These are phyloP conservation scores for Colletotrichum sp. DNA, from an alignment of 2,329 filamentous ascomycete species.

Conservation along the genomic window DNA sequence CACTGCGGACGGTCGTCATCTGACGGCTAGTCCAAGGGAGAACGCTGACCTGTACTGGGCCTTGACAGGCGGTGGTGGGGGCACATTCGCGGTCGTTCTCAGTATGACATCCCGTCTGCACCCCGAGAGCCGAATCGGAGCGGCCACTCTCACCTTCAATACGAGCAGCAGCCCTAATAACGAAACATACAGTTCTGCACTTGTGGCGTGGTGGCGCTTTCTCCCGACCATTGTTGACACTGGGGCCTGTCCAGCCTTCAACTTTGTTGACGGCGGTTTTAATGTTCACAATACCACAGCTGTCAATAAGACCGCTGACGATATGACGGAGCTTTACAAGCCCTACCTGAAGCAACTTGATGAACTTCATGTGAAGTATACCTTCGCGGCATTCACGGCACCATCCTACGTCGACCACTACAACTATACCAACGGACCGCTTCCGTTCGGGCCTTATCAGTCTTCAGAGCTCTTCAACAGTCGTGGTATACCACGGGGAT, in stretches of 20 bases:
- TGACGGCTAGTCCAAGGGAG: conserved; percentile 44
- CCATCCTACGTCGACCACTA: not conserved
- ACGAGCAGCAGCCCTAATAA: not conserved
- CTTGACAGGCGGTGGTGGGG: conserved; percentile 54
- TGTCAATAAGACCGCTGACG: not conserved
- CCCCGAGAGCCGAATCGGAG: not conserved
- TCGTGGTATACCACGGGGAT: not conserved
- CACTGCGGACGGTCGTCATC: conserved; percentile 42
- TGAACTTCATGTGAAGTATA: not conserved
- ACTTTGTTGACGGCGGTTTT: not conserved
- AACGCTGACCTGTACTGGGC: conserved; percentile 62
- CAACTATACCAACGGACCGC: not conserved
- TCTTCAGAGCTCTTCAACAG: not conserved
- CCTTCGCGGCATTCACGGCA: not conserved
- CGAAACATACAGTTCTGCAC: not conserved
- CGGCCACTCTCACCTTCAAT: not conserved
- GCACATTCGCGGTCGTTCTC: conserved; percentile 56
- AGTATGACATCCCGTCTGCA: not conserved
- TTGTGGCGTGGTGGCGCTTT: not conserved
- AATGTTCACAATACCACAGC: not conserved
- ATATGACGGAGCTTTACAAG: not conserved
- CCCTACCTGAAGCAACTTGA: not conserved
- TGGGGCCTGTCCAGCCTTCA: not conserved
- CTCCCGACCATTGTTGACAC: not conserved
- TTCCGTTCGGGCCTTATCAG: not conserved